Conservation (phyloP, 164 flowering plant species). For the Berberis vulgaris region DNA sequence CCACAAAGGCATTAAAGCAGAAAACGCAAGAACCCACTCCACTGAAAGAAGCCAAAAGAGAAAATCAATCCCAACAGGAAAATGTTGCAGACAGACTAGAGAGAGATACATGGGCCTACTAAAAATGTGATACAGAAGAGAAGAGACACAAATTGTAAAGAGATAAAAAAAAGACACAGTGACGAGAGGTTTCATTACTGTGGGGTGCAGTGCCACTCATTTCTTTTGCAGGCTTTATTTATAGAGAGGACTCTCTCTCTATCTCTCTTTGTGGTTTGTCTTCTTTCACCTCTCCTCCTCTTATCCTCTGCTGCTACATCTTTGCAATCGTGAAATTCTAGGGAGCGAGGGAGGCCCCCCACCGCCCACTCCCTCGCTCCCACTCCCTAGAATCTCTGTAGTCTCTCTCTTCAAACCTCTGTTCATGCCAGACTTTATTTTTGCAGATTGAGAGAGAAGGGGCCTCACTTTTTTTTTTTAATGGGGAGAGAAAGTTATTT, state of each 20-base stretch:
- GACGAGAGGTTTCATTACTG: slow-evolving; percentile 14
- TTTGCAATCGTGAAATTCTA: neutral
- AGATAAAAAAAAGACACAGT: neutral
- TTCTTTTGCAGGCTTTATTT: slow-evolving; percentile 20
- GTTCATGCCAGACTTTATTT: slow-evolving; percentile 34
- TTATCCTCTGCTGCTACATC: slow-evolving; percentile 5
- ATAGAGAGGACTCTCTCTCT: slow-evolving; percentile 8
- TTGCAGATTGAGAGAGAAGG: neutral
- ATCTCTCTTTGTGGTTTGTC: slow-evolving; percentile 7
- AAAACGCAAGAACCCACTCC: slow-evolving; percentile 13
- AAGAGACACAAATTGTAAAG: slow-evolving; percentile 19
- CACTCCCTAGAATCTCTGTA: slow-evolving; percentile 50
- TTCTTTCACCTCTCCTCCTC: slow-evolving; percentile 5
- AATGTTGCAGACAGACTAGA: slow-evolving; percentile 13
- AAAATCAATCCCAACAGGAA: slow-evolving; percentile 11
- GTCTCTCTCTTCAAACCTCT: slow-evolving; percentile 49
- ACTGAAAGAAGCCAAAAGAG: slow-evolving; percentile 12
- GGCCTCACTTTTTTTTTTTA: neutral
- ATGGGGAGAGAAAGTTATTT: no score
- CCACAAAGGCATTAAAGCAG: neutral
- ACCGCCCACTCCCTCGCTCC: slow-evolving; percentile 40
- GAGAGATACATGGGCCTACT: slow-evolving; percentile 24
- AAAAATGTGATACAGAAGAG: slow-evolving; percentile 18
- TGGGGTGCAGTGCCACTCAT: slow-evolving; percentile 18
- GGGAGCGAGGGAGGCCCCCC: slow-evolving; percentile 1